Conservation (phyloP, 106 monocot genomes). For the Allium sativum region DNA sequence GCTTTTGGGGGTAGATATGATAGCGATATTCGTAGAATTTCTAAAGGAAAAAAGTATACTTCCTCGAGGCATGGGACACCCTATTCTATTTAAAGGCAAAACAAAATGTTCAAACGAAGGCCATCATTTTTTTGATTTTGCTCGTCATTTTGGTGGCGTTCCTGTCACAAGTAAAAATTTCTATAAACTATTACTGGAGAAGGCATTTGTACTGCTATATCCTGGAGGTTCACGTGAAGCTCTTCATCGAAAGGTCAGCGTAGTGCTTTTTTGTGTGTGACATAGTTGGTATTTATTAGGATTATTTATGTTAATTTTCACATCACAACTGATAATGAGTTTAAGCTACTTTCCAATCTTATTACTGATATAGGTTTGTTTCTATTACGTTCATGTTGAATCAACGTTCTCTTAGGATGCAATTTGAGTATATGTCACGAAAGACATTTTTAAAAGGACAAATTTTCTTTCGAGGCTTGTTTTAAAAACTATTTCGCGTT, state of each 20-base stretch:
- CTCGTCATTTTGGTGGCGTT: slow-evolving; percentile 35
- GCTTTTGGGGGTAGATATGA: slow-evolving; percentile 50
- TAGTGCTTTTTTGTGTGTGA: not conserved
- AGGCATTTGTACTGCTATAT: slow-evolving; percentile 54
- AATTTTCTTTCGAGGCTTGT: no score
- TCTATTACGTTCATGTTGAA: no score
- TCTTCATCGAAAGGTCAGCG: slow-evolving; percentile 53
- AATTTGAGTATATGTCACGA: no score
- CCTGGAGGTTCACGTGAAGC: slow-evolving; percentile 72
- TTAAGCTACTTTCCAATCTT: no score
- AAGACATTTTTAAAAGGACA: no score
- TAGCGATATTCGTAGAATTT: slow-evolving; percentile 27
- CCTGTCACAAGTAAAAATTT: slow-evolving; percentile 37
- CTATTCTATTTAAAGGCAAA: slow-evolving; percentile 27
- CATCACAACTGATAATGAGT: no score
- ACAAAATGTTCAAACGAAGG: slow-evolving; percentile 13
- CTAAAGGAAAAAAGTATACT: slow-evolving; percentile 36
- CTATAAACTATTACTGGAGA: slow-evolving; percentile 36
- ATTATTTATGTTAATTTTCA: no score
- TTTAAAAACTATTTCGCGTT: no score
- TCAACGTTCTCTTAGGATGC: no score
- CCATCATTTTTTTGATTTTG: slow-evolving; percentile 18
- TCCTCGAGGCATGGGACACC: slow-evolving; percentile 53
- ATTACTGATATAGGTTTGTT: no score
- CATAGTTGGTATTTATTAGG: not conserved